Evolutionary conservation across 345 rosid species (phyloP).

Genomic region (Acer yangbiense): DNA sequence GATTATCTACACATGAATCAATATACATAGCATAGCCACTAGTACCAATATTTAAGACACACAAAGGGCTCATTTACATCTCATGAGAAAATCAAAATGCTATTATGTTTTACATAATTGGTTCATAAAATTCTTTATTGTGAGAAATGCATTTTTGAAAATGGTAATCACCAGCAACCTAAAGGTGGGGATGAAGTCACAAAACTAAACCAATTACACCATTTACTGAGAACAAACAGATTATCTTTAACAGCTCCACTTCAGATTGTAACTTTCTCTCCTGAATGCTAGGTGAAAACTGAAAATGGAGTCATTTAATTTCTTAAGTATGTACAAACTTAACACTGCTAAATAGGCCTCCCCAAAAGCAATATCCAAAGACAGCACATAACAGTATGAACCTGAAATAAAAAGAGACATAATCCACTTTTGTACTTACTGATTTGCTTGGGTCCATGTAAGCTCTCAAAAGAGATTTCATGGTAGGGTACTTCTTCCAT

Average conservation of each 20-base stretch:
- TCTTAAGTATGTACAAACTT: background rate
- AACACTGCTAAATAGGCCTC: conserved; percentile 4
- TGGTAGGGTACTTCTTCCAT: conserved; percentile 89
- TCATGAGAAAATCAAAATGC: background rate
- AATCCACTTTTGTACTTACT: conserved; percentile 46
- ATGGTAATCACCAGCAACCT: background rate
- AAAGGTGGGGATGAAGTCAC: background rate
- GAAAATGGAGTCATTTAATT: conserved; percentile 9
- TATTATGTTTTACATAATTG: background rate
- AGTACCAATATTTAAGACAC: background rate
- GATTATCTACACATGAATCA: background rate
- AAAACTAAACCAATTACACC: background rate
- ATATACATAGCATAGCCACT: background rate
- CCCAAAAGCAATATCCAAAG: background rate
- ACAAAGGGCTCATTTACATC: background rate
- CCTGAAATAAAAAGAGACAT: conserved; percentile 1
- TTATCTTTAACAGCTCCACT: background rate
- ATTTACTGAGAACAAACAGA: background rate
- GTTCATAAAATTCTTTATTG: background rate
- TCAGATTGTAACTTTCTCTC: background rate
- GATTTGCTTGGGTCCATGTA: conserved; percentile 82
- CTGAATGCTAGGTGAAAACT: background rate
- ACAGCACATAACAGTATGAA: conserved; percentile 5
- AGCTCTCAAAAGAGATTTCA: conserved; percentile 83
- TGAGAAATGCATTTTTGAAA: background rate